Percentiles rank a stretch among this genome's conserved stretches.
These are phyloP conservation scores for Boletus eberwhitei DNA, from an alignment of 768 basidiomycete genomes.

Conservation along the genomic window DNA sequence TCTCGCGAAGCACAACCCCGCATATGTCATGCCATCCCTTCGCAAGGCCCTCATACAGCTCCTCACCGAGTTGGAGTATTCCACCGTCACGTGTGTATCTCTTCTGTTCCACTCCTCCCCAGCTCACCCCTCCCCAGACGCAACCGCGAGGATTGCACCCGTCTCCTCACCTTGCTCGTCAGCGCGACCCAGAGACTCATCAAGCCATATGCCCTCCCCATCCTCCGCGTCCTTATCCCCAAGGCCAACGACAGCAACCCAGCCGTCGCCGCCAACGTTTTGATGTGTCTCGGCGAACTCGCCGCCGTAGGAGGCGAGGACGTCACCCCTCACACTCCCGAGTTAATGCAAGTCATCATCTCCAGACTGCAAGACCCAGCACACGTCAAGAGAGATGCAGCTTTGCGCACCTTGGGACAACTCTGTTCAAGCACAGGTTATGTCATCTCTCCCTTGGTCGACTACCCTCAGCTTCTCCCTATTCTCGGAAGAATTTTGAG, in stretches of 20 bases:
- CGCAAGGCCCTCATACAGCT: slow-evolving; percentile 95
- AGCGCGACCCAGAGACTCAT: slow-evolving; percentile 91
- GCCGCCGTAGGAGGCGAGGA: slow-evolving; percentile 93
- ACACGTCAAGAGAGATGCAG: slow-evolving; percentile 86
- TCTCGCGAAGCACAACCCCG: slow-evolving; percentile 92
- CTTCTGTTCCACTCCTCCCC: not conserved
- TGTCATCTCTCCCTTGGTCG: slow-evolving; percentile 85
- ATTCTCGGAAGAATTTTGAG: slow-evolving; percentile 81
- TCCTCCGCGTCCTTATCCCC: slow-evolving; percentile 86
- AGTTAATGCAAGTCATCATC: slow-evolving; percentile 89
- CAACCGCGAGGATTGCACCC: slow-evolving; percentile 88
- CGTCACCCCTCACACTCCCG: slow-evolving; percentile 73
- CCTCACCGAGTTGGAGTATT: slow-evolving; percentile 94
- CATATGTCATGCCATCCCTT: slow-evolving; percentile 97
- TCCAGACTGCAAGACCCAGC: slow-evolving; percentile 87
- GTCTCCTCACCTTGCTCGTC: slow-evolving; percentile 83
- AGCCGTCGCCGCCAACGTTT: slow-evolving; percentile 85
- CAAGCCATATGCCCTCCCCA: slow-evolving; percentile 92
- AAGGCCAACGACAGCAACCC: slow-evolving; percentile 87
- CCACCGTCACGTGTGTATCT: slow-evolving; percentile 72
- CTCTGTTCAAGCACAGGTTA: slow-evolving; percentile 95
- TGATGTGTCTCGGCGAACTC: slow-evolving; percentile 93
- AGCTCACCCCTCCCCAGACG: slow-evolving; percentile 45
- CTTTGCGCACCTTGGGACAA: slow-evolving; percentile 90
- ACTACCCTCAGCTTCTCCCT: slow-evolving; percentile 87